Percentiles rank a stretch among this genome's conserved stretches.
phyloP scores from a whole-genome alignment of 768 basidiomycete species.

The Paxillus involutus region DNA sequence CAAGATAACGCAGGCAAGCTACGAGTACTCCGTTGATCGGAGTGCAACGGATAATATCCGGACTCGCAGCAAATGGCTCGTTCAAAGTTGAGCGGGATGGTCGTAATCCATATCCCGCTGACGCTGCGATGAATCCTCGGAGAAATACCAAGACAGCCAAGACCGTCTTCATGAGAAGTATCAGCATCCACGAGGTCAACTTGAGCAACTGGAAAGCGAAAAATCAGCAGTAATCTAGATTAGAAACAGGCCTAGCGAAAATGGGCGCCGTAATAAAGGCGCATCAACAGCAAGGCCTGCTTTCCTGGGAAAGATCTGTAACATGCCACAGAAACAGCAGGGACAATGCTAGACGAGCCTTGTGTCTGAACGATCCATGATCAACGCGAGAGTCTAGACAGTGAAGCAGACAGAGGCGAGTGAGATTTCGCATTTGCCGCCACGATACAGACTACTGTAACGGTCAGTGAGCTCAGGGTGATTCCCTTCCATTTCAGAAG shows the following conservation, averaged over 20 bases:
- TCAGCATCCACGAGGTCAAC: constrained; percentile 8
- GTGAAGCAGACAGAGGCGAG: constrained; percentile 14
- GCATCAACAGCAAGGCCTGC: constrained; percentile 33
- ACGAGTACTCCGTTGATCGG: constrained; percentile 22
- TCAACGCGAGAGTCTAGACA: background rate
- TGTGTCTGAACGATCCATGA: constrained; percentile 12
- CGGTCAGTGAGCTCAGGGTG: constrained; percentile 10
- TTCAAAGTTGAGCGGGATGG: constrained; percentile 3
- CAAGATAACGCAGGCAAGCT: background rate
- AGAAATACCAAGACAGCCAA: constrained; percentile 12
- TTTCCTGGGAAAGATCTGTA: constrained; percentile 12
- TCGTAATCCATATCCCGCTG: constrained; percentile 4
- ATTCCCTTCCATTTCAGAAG: constrained; percentile 35
- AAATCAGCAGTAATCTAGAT: constrained; percentile 10
- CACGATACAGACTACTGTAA: constrained; percentile 8
- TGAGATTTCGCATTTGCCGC: constrained; percentile 18
- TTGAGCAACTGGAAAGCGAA: constrained; percentile 18
- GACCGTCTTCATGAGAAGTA: constrained; percentile 6
- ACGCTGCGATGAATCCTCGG: constrained; percentile 13
- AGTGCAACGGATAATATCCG: background rate
- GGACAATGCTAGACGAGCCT: constrained; percentile 3
- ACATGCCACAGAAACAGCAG: constrained; percentile 19
- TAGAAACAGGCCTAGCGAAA: constrained; percentile 11
- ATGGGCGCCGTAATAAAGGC: constrained; percentile 28
- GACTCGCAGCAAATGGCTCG: constrained; percentile 6